Conservation (phyloP, 2,329 filamentous ascomycete genomes). For the Botrytis tulipae region DNA sequence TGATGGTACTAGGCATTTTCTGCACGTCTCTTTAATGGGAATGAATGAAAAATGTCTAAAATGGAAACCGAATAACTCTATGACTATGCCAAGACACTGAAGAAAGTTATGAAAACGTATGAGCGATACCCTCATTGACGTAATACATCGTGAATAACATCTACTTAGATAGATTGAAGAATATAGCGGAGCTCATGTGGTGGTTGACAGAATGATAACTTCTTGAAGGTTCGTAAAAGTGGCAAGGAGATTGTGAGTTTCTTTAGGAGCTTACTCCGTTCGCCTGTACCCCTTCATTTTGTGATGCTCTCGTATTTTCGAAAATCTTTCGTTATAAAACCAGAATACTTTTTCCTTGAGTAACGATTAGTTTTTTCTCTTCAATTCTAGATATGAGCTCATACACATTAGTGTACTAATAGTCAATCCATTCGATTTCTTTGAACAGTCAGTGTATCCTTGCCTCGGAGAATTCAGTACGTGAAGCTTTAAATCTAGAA, state of each 20-base stretch:
- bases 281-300: slow-evolving; percentile 3
- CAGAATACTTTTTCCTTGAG: not conserved
- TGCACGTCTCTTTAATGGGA: not conserved
- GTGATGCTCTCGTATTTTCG: not conserved
- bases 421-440: not conserved
- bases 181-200: not conserved
- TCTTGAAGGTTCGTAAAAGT: not conserved
- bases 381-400: not conserved
- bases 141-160: not conserved
- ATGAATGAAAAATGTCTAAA: not conserved
- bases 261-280: not conserved
- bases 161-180: not conserved
- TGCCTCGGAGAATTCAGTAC: not conserved
- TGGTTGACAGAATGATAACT: not conserved
- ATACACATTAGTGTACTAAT: not conserved
- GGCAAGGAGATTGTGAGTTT: not conserved
- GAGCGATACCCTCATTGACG: not conserved
- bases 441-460: not conserved
- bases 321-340: not conserved
- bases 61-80: not conserved
- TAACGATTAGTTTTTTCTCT: not conserved
- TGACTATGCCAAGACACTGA: not conserved
- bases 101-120: not conserved
- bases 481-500: not conserved
- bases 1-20: not conserved